Conservation (phyloP, 2,329 filamentous ascomycete species). For the Sphaerulina musiva region DNA sequence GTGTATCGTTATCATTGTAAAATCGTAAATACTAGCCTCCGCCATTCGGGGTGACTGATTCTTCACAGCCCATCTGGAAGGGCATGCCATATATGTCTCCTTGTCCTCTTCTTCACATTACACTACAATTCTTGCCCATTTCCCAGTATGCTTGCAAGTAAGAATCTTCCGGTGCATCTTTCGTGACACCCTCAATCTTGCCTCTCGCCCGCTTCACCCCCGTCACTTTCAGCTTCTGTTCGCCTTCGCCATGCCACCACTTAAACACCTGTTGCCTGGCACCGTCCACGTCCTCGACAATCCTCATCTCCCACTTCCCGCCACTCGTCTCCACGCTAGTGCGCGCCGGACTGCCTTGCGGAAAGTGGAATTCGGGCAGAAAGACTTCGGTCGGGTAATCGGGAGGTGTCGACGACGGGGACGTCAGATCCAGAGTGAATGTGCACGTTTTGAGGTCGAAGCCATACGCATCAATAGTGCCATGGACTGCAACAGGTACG, state of each 20-base stretch:
- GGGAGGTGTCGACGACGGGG: conserved; percentile 53
- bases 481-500: conserved; percentile 67
- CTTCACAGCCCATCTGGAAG: background rate
- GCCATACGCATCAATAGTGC: conserved; percentile 61
- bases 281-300: conserved; percentile 59
- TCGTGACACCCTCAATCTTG: conserved; percentile 33
- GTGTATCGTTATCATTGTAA: too few species aligned
- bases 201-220: conserved; percentile 59
- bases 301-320: conserved; percentile 83
- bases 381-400: conserved; percentile 73
- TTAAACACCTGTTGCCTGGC: conserved; percentile 63
- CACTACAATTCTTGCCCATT: conserved; percentile 36
- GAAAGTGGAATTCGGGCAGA: conserved; percentile 89
- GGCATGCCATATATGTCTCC: background rate
- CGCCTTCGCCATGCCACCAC: conserved; percentile 90
- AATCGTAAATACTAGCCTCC: too few species aligned
- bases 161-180: conserved; percentile 58
- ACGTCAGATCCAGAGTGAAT: conserved; percentile 66
- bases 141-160: conserved; percentile 62
- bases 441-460: conserved; percentile 77
- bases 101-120: conserved; percentile 35
- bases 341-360: conserved; percentile 49
- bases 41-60: background rate
- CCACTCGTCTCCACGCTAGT: conserved; percentile 69
- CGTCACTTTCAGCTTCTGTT: conserved; percentile 70